Evolutionary conservation across 2,329 filamentous ascomycete species (phyloP), one percentile per base, ranked within the genome.

Genomic region (Aschersonia sp.): DNA sequence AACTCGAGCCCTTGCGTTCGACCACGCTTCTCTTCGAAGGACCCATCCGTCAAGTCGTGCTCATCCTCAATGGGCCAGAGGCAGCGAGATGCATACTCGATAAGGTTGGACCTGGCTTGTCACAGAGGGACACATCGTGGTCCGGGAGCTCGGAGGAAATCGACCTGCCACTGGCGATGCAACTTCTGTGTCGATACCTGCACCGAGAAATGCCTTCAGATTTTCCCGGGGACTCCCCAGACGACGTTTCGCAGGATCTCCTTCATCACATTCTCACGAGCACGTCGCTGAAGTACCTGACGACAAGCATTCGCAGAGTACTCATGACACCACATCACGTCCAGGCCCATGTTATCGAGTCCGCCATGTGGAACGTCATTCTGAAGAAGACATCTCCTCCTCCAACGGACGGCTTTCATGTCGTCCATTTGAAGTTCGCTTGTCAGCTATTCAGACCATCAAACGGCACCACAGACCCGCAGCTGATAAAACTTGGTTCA

Each of bases 341-440:
- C 9, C 64, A 65, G 47, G 59, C 65, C 51, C 62, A 66, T 45
- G 50, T 65, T n/a, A 59, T 62, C 53, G 64, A 65, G 47, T 65
- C 64, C 2, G 59, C 64, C 6, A 52, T 65, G 0, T 66, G 63
- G 64, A 59, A 63, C 44, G 58, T 65, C 5, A 52, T 65, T 4
- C 42, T 60, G n/a, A 64, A 55, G 30, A 54, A 58, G 31, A 56
- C 57, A 1, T 57, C 40, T n/a, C 57, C 54, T 12, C 63, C 63
- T 2, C 63, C 63, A 0, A 5, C 47, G 0, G 64, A 66, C 42
- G 64, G 64, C 0, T 66, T 62, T 30, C 61, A 64, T 30, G 53
- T 62, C 4, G 48, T 62, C 7, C 63, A 65, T 47, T 64, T 66
- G 50, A 60, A 59, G 41, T 65, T 62, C 30, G 61, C 64, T 42